Base-by-base conservation (phyloP, 2,329 filamentous ascomycete genomes). In the Colletotrichum sp. region DNA sequence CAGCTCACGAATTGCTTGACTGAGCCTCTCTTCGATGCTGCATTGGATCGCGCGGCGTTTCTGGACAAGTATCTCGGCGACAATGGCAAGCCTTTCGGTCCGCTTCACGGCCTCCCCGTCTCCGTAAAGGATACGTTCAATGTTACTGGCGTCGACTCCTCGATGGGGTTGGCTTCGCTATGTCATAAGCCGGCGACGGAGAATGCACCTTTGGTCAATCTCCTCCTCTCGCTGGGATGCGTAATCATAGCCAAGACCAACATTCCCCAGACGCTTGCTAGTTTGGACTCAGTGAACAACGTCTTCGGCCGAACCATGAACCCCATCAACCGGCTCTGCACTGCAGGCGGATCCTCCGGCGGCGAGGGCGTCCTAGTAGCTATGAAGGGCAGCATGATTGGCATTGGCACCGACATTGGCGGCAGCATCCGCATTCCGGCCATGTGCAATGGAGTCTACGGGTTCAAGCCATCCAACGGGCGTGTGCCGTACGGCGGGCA, bases 81-180 rank as follows among this genome's bases (percentile, higher is more conserved):
- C 21, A 82, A 88, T 28, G 85, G 84, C 1, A 83, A 81, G 64
- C 84, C 88, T 2, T 80, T 90, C 4, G 92, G 92, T 0, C 91
- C 92, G 2, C 85, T 94, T 0, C 92, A 93, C 79, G 92, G 92
- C 8, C 84, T 94, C 1, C 92, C 92, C 1, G 85, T 94, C 64
- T 86, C 85, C 36, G 77, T 90, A 49, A 90, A 88, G 73, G 86
- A 89, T 64, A 85, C 88, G 69, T 87, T 89, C 77, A 77, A 81
- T 44, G 79, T 85, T 57, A 80, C 82, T 80, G 88, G 87, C 2
- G 84, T 89, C 5, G 89, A 91, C 75, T 90, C 86, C 0, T 82
- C 84, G 1, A 86, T 86, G 81, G 86, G 84, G 3, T 83, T 84
- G 49, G 80, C 82, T 2, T 80, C 77, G 6, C 84, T 82, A 78